phyloP scores from a whole-genome alignment of 1,284 basidiomycete genomes.

The Pseudozyma tsukubaensis region DNA sequence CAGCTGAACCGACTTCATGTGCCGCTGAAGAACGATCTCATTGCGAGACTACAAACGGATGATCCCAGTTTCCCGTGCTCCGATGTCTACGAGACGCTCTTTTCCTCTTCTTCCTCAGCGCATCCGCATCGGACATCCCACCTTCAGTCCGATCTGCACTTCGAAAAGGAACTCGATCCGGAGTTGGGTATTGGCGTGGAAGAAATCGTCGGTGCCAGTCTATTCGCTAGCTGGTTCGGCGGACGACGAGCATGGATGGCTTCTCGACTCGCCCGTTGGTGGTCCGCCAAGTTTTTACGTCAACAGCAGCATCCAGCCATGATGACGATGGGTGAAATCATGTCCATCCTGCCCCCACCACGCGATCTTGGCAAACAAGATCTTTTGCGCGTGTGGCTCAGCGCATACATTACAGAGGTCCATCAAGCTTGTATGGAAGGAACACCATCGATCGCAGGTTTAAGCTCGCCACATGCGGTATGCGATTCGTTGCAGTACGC shows the following conservation, averaged over 20 bases:
- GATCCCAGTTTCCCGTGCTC: slow-evolving; percentile 33
- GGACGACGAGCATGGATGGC: slow-evolving; percentile 39
- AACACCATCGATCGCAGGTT: slow-evolving; percentile 25
- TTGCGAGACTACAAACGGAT: slow-evolving; percentile 35
- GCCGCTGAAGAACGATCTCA: slow-evolving; percentile 27
- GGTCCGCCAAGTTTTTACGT: slow-evolving; percentile 37
- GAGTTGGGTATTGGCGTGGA: slow-evolving; percentile 43
- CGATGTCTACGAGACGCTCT: slow-evolving; percentile 42
- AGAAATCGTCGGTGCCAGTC: slow-evolving; percentile 33
- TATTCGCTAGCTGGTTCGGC: slow-evolving; percentile 40
- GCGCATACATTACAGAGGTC: slow-evolving; percentile 40
- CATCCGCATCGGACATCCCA: slow-evolving; percentile 5
- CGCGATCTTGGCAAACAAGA: slow-evolving; percentile 41
- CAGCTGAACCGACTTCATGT: slow-evolving; percentile 34
- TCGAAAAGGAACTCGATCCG: slow-evolving; percentile 42
- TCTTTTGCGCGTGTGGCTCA: slow-evolving; percentile 38
- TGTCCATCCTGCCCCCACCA: slow-evolving; percentile 37
- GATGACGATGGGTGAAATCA: slow-evolving; percentile 48
- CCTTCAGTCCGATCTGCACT: slow-evolving; percentile 28
- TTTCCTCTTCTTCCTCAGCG: slow-evolving; percentile 17
- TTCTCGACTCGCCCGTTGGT: slow-evolving; percentile 35
- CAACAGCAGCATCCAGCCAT: slow-evolving; percentile 42
- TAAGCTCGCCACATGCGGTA: slow-evolving; percentile 28
- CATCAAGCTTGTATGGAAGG: slow-evolving; percentile 41
- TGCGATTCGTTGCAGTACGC: slow-evolving; percentile 30